Base-by-base conservation (phyloP, 2,329 filamentous ascomycete genomes). In the Fusarium dlaminii region DNA sequence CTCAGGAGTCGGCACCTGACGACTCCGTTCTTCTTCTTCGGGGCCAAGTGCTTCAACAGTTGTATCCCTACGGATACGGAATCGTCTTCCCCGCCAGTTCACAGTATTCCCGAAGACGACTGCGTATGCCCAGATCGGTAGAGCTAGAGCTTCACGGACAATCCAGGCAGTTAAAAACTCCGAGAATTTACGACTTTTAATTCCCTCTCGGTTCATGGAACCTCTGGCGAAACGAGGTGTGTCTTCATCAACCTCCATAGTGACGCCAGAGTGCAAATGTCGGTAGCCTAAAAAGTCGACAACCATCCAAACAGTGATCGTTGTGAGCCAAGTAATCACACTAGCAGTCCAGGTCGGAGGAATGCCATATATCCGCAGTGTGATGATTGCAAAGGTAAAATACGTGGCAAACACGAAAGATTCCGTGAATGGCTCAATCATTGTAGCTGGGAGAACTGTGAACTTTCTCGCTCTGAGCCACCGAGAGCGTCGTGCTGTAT, bases 391-490 rank as follows among this genome's bases (percentile, higher is more conserved):
- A 81, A 93, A 97, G 4, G 94, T 89, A 48, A 95, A 90, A 79
- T 97, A 95, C 1, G 91, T 83, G 29, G 92, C 94, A 83, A 95
- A 98, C 1, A 98, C 80, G 39, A 99, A 88, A 34, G 92, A 93
- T 82, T 99, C 96, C 2, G 97, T 95, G 5, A 95, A 95, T 0
- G 96, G 96, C 80, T 99, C 96, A 6, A 98, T 94, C 3, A 98
- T 85, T 0, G 97, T 98, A 0, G 96, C 97, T 0, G 93, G 86
- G 4, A 94, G 88, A 20, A 99, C 96, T 0, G 96, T 98, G 85
- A 94, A 98, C 82, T 99, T 99, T 51, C 96, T 88, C 3, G 98
- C 97, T 11, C 96, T 90, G 30, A 98, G 86, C 96, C 96, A 99
- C 58, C 96, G 90, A 8, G 95, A 92, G 30, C 96, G 89, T 18